phyloP scores from a whole-genome alignment of 2,329 filamentous ascomycete genomes.

The Seiridium unicorne region DNA sequence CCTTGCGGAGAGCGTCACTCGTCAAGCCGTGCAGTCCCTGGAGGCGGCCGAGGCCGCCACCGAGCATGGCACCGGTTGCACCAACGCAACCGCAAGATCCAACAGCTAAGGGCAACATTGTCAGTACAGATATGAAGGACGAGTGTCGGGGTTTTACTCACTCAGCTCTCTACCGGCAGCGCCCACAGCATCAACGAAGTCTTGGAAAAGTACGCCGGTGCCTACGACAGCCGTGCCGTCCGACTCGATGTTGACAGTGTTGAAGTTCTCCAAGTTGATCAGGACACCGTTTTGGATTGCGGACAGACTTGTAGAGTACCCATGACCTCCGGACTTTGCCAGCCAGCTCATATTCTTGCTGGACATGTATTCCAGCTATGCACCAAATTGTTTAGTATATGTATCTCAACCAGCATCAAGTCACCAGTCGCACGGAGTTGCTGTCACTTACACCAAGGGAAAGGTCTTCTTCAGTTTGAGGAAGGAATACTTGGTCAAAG shows the following conservation, averaged over 20 bases:
- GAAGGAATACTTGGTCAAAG: conserved; percentile 12
- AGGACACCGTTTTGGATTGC: conserved; percentile 9
- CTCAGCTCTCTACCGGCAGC: not conserved
- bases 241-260: conserved; percentile 9
- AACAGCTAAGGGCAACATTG: not conserved
- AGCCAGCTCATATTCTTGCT: conserved; percentile 13
- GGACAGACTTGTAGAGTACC: conserved; percentile 9
- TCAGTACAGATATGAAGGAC: not conserved
- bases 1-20: not conserved
- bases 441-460: conserved; percentile 9
- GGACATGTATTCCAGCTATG: conserved; percentile 14
- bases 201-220: conserved; percentile 26
- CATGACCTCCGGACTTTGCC: conserved; percentile 12
- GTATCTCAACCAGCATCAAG: not conserved
- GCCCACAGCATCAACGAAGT: conserved; percentile 24
- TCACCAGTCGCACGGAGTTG: too few relatives aligned
- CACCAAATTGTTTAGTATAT: too few relatives aligned
- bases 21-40: not conserved
- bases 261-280: conserved; percentile 13
- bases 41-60: conserved; percentile 1
- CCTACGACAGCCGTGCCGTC: conserved; percentile 20
- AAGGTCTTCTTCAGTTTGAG: conserved; percentile 12
- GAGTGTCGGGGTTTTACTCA: not conserved
- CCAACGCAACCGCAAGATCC: conserved; percentile 3
- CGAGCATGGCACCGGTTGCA: not conserved